A percentile compares a stretch with the other conserved stretches of the same genome.
Conservation (phyloP, 495 filamentous ascomycete species). For the Physcia stellaris region DNA sequence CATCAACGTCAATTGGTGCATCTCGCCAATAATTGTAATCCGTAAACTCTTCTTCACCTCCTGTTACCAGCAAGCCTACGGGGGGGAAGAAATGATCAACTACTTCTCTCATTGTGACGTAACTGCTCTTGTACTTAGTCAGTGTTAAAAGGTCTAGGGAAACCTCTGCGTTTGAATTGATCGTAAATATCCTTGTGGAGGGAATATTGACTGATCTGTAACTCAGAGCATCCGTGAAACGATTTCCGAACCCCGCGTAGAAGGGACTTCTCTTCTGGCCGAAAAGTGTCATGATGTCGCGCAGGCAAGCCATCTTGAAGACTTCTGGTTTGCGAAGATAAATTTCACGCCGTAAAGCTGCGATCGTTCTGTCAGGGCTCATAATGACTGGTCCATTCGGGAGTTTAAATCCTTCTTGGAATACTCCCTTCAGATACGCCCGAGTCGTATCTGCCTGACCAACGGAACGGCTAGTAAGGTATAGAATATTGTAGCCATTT, state of each 20-base stretch:
- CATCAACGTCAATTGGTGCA: slow-evolving; percentile 54
- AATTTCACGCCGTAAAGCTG: slow-evolving; percentile 84
- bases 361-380: slow-evolving; percentile 89
- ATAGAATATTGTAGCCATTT: slow-evolving; percentile 98
- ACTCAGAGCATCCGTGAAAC: slow-evolving; percentile 88
- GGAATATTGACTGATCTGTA: slow-evolving; percentile 95
- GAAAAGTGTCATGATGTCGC: slow-evolving; percentile 85
- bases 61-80: slow-evolving; percentile 57
- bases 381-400: slow-evolving; percentile 89
- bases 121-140: slow-evolving; percentile 92
- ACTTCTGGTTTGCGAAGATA: slow-evolving; percentile 95
- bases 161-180: slow-evolving; percentile 96
- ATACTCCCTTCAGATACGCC: slow-evolving; percentile 78
- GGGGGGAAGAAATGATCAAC: slow-evolving; percentile 96
- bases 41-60: slow-evolving; percentile 73
- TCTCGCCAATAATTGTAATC: slow-evolving; percentile 86
- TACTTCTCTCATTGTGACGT: slow-evolving; percentile 89
- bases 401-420: slow-evolving; percentile 73
- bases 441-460: slow-evolving; percentile 87
- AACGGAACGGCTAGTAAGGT: slow-evolving; percentile 86
- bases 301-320: slow-evolving; percentile 97
- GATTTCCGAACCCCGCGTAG: slow-evolving; percentile 94
- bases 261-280: slow-evolving; percentile 69
- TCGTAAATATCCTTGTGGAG: slow-evolving; percentile 88
- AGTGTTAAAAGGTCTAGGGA: slow-evolving; percentile 80